Evolutionary conservation across 2,329 filamentous ascomycete genomes (phyloP), one percentile per base, ranked within the genome.

Genomic region (Colletotrichum gloeosporioides): DNA sequence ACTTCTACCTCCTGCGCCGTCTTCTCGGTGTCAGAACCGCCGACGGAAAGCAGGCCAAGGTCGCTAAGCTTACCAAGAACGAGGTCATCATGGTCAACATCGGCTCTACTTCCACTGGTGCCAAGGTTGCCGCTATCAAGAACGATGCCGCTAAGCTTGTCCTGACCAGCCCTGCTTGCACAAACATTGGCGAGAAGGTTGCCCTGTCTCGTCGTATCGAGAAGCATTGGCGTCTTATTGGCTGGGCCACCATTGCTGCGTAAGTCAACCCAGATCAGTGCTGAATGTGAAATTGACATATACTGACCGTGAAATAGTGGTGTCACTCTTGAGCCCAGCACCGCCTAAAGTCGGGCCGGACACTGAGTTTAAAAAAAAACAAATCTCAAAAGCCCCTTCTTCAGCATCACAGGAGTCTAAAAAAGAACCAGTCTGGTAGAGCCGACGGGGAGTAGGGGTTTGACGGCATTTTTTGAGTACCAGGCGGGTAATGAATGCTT

Each of bases 71-170:
- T 79, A 90, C 96, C 74, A 99, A 99, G 93, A 98, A 98, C 88
- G 97, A 99, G 87, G 96, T 99, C 82, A 94, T 99, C 87, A 99
- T 99, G 97, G 97, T 99, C 80, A 99, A 99, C 90, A 99, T 99
- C 84, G 97, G 97, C 78, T 98, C 95, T 49, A 99, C 96, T 12
- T 98, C 97, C 63, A 98, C 96, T 16, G 97, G 97, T 87, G 97
- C 97, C 80, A 99, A 99, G 92, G 95, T 99, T 70, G 92, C 97
- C 75, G 96, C 95, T 82, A 98, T 99, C 84, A 98, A 97, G 92
- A 96, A 96, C 83, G 97, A 99, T 91, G 96, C 96, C 74, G 97
- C 97, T 74, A 98, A 98, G 90, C 91, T 99, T 80, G 94, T 95
- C 76, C 90, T 99, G 81, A 99, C 96, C 77, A 96, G 93, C 84